A percentile compares a stretch with the other conserved stretches of the same genome.
Evolutionary conservation across 1,284 basidiomycete genomes (phyloP).

Genomic region (Bjerkandera adusta): DNA sequence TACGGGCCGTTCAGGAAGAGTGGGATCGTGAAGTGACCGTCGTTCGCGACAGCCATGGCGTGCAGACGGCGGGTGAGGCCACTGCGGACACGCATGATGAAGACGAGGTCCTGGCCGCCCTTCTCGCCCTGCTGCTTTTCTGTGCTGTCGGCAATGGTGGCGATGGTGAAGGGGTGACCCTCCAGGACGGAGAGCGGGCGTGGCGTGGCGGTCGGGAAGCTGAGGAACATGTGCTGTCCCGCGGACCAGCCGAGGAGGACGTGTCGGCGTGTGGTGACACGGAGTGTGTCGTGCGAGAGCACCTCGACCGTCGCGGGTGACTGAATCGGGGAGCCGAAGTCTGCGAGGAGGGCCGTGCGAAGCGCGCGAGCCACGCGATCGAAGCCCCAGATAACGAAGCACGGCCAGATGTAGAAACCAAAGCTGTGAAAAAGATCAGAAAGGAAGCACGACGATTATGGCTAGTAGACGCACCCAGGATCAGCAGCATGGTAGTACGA

Average conservation of each 20-base stretch:
- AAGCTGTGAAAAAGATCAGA: slow-evolving; percentile 10
- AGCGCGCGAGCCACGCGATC: slow-evolving; percentile 36
- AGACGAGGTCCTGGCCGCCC: slow-evolving; percentile 37
- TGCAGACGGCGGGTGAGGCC: slow-evolving; percentile 21
- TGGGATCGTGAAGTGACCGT: slow-evolving; percentile 39
- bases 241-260: slow-evolving; percentile 45
- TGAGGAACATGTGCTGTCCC: slow-evolving; percentile 57
- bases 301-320: slow-evolving; percentile 30
- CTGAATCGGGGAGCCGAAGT: slow-evolving; percentile 27
- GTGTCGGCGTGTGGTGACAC: slow-evolving; percentile 33
- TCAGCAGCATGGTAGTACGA: slow-evolving; percentile 20
- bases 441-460: too few species aligned
- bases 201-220: slow-evolving; percentile 42
- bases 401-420: slow-evolving; percentile 31
- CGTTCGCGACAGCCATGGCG: slow-evolving; percentile 39
- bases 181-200: too few species aligned
- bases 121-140: slow-evolving; percentile 17
- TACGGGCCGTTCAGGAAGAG: background rate
- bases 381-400: slow-evolving; percentile 41
- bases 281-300: slow-evolving; percentile 37
- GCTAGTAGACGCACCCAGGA: slow-evolving; percentile 15
- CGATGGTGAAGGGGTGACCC: slow-evolving; percentile 58
- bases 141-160: slow-evolving; percentile 32
- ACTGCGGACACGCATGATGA: slow-evolving; percentile 46
- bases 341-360: slow-evolving; percentile 37